phyloP scores from a whole-genome alignment of 257 asterid genomes.

The Nyctanthes arbortristis region DNA sequence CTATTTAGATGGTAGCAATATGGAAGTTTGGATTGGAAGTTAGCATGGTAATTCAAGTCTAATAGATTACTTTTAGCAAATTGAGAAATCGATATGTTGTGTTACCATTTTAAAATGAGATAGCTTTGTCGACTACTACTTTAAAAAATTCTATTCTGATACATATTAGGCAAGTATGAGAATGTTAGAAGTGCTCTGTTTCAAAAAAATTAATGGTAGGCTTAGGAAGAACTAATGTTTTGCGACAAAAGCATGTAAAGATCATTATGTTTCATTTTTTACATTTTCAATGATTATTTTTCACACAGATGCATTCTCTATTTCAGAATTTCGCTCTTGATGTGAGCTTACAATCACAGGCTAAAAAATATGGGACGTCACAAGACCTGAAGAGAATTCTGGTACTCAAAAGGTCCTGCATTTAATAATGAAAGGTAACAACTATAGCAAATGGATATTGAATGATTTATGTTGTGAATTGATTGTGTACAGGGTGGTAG shows the following conservation, averaged over 20 bases:
- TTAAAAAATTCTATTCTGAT: slow-evolving; percentile 12
- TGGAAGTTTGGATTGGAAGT: background rate
- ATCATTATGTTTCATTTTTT: slow-evolving; percentile 7
- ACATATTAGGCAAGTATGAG: slow-evolving; percentile 54
- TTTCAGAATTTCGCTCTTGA: too few relatives aligned
- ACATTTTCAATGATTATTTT: background rate
- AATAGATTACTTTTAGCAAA: slow-evolving; percentile 3
- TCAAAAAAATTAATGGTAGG: slow-evolving; percentile 62
- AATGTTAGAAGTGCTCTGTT: slow-evolving; percentile 54
- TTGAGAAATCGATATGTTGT: slow-evolving; percentile 1
- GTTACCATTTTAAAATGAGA: background rate
- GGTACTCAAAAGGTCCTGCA: too few relatives aligned
- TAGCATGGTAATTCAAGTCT: background rate
- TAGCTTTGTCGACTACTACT: background rate
- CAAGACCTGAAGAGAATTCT: too few relatives aligned
- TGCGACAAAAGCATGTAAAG: slow-evolving; percentile 24
- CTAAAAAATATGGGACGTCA: too few relatives aligned
- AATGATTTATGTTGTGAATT: too few relatives aligned
- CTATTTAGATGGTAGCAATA: too few relatives aligned
- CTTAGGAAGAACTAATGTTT: slow-evolving; percentile 38
- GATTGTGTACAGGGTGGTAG: too few relatives aligned
- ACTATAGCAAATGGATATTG: too few relatives aligned
- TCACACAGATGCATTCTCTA: background rate
- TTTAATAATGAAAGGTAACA: too few relatives aligned
- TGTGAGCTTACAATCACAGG: too few relatives aligned